phyloP scores from a whole-genome alignment of 1,139 yeast species.

The Yamadazyma spencermartinsiae region DNA sequence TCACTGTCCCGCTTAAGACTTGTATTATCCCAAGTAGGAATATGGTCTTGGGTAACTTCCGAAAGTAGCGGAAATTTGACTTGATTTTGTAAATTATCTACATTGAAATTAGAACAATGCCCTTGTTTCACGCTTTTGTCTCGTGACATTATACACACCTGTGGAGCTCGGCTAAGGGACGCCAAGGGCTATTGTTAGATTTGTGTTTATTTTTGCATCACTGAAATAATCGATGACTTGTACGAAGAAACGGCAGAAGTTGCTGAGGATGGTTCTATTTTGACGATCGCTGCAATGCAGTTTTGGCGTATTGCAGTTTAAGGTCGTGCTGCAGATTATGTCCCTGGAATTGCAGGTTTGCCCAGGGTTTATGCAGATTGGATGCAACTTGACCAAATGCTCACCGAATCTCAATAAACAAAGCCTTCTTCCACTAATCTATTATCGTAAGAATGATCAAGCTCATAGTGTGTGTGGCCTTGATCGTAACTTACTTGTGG shows the following conservation, averaged over 20 bases:
- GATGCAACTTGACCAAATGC: no score
- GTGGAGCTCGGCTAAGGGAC: not conserved
- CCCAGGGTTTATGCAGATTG: no score
- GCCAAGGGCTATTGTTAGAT: not conserved
- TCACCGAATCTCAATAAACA: not conserved
- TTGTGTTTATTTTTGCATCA: not conserved
- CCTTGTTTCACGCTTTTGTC: not conserved
- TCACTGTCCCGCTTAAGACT: not conserved
- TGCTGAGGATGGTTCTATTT: no score
- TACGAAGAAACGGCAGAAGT: no score
- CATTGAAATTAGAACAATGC: not conserved
- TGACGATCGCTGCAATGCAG: no score
- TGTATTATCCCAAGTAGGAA: not conserved
- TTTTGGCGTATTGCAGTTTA: not conserved
- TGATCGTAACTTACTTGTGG: conserved; percentile 12
- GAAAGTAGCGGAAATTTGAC: not conserved
- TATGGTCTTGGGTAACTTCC: not conserved
- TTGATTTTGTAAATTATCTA: not conserved
- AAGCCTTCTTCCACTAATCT: not conserved
- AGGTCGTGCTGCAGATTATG: no score
- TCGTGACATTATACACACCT: not conserved
- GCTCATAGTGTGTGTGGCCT: conserved; percentile 5
- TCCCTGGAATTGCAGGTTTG: no score
- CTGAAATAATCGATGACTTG: not conserved
- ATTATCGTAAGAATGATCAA: conserved; percentile 10